Percentiles rank a stretch among this genome's conserved stretches.
Conservation (phyloP, 768 basidiomycete genomes). For the Dentipellis sp. region DNA sequence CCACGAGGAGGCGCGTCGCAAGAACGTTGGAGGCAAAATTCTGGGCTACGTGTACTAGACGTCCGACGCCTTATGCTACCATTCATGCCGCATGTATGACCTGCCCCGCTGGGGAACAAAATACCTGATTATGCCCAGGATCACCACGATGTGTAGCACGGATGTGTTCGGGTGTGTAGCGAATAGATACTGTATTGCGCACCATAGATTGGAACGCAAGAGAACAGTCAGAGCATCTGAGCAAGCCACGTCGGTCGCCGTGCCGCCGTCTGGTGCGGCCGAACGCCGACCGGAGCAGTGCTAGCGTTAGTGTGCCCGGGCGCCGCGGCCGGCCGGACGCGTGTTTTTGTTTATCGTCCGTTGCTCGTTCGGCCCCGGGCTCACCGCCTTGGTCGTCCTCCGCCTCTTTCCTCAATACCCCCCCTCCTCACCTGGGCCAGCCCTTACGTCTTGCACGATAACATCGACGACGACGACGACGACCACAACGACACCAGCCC, state of each 20-base stretch:
- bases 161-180: no score
- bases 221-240: no score
- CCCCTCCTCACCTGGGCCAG: background rate
- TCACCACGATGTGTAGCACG: background rate
- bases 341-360: background rate
- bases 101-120: background rate
- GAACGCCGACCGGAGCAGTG: no score
- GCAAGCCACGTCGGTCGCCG: no score
- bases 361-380: background rate
- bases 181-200: no score
- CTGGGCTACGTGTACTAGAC: conserved; percentile 85
- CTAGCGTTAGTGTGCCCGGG: no score
- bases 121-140: background rate
- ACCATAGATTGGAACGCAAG: no score
- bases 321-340: background rate
- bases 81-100: background rate
- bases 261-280: no score
- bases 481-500: background rate
- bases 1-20: conserved; percentile 97
- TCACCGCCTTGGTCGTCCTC: background rate
- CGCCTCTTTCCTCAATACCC: background rate
- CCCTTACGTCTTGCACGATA: background rate
- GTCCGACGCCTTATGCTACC: background rate
- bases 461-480: background rate
- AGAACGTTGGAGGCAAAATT: conserved; percentile 95